Evolutionary conservation across 106 monocot genomes (phyloP).

Genomic region (Dendrobium catenatum): DNA sequence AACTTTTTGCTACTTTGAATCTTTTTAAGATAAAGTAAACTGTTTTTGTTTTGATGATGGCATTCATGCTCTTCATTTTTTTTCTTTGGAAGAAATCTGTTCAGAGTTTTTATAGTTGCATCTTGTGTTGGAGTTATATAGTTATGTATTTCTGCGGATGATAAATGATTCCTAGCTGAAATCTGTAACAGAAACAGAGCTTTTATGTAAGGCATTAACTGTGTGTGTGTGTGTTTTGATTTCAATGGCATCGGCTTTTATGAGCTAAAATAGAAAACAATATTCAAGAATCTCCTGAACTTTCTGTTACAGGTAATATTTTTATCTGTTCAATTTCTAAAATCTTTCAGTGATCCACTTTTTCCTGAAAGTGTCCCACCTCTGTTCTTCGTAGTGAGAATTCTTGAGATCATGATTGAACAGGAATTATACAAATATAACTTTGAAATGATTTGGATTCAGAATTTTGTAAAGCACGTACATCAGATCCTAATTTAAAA

Average conservation of each 20-base stretch:
- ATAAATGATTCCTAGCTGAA: neutral
- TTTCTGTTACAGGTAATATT: neutral
- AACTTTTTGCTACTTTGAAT: neutral
- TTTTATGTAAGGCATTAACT: neutral
- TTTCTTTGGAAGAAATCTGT: neutral
- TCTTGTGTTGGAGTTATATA: neutral
- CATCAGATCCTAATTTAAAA: too few species aligned
- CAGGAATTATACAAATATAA: neutral
- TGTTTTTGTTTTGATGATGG: neutral
- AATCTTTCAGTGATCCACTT: neutral
- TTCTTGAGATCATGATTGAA: neutral
- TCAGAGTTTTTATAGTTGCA: neutral
- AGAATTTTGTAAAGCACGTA: too few species aligned
- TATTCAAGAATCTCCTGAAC: neutral
- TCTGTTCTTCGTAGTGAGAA: neutral
- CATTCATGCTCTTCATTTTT: neutral
- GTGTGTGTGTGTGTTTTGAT: neutral
- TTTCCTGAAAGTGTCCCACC: neutral
- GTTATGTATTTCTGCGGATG: neutral
- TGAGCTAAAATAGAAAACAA: neutral
- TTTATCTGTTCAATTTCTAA: neutral
- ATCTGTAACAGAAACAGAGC: neutral
- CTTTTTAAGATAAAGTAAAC: neutral
- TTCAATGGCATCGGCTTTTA: neutral
- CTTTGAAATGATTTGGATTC: too few species aligned